Conservation (phyloP, 2,329 filamentous ascomycete species). For the Aspergillus proliferans region DNA sequence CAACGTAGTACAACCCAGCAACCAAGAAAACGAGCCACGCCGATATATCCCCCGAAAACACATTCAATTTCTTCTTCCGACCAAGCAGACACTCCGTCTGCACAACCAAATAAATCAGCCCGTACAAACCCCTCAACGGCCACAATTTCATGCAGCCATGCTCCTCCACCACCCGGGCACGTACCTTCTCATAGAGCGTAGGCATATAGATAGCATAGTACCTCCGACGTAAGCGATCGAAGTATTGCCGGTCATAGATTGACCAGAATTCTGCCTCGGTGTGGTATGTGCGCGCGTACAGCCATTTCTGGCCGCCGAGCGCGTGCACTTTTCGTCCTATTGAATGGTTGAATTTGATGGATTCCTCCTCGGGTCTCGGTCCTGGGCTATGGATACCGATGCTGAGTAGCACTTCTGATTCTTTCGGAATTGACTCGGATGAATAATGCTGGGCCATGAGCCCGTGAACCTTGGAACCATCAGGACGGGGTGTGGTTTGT, state of each 20-base stretch:
- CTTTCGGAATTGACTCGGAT: too few relatives aligned
- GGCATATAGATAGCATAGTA: not conserved
- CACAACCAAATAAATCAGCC: not conserved
- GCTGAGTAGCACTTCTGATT: not conserved
- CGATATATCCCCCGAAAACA: too few relatives aligned
- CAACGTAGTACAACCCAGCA: not conserved
- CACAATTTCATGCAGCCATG: not conserved
- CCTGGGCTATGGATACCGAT: not conserved
- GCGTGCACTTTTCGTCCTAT: not conserved
- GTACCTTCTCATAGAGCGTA: not conserved
- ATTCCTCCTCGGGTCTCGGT: not conserved
- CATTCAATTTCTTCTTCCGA: too few relatives aligned
- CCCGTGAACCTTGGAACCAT: not conserved
- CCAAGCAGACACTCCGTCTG: not conserved
- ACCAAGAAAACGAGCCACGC: not conserved
- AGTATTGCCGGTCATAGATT: not conserved
- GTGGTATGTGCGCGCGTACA: not conserved
- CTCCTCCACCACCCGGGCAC: not conserved
- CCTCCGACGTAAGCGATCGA: not conserved
- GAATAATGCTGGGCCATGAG: not conserved
- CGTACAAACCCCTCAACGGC: not conserved
- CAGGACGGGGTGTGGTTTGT: slow-evolving; percentile 6
- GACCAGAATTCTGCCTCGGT: not conserved
- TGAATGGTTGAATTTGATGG: not conserved
- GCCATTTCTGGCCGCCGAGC: not conserved